Conservation (phyloP, 2,329 filamentous ascomycete genomes). For the Xylariaceae sp. region DNA sequence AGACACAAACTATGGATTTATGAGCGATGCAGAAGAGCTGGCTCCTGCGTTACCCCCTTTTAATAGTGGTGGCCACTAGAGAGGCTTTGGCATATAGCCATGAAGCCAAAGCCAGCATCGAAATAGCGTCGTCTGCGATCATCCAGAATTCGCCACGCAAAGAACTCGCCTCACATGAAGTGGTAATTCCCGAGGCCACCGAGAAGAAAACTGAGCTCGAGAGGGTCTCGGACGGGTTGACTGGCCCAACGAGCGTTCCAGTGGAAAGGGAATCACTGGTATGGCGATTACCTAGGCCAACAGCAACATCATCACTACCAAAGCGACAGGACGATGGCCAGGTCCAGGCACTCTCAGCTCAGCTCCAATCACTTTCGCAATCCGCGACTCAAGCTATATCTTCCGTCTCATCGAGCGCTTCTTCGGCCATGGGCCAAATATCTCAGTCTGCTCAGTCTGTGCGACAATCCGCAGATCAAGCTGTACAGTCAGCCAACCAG, state of each 20-base stretch:
- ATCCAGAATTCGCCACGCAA: not conserved
- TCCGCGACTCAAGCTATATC: conserved; percentile 41
- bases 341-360: conserved; percentile 40
- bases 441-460: conserved; percentile 41
- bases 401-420: conserved; percentile 41
- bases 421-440: conserved; percentile 37
- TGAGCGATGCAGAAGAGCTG: conserved; percentile 43
- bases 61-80: conserved; percentile 41
- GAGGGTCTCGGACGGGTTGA: conserved; percentile 28
- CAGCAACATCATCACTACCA: conserved; percentile 29
- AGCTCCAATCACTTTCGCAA: conserved; percentile 39
- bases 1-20: conserved; percentile 37
- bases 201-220: conserved; percentile 21
- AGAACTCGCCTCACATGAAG: not conserved
- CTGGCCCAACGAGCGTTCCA: conserved; percentile 22
- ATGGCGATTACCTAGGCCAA: conserved; percentile 34
- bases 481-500: conserved; percentile 37
- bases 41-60: conserved; percentile 40
- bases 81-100: conserved; percentile 33
- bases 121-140: not conserved
- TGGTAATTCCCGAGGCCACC: conserved; percentile 18
- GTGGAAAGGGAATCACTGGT: conserved; percentile 32
- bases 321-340: conserved; percentile 42
- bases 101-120: conserved; percentile 19
- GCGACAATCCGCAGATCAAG: conserved; percentile 42